phyloP scores from a whole-genome alignment of 2,329 filamentous ascomycete genomes.

The Hymenoscyphus occultus region DNA sequence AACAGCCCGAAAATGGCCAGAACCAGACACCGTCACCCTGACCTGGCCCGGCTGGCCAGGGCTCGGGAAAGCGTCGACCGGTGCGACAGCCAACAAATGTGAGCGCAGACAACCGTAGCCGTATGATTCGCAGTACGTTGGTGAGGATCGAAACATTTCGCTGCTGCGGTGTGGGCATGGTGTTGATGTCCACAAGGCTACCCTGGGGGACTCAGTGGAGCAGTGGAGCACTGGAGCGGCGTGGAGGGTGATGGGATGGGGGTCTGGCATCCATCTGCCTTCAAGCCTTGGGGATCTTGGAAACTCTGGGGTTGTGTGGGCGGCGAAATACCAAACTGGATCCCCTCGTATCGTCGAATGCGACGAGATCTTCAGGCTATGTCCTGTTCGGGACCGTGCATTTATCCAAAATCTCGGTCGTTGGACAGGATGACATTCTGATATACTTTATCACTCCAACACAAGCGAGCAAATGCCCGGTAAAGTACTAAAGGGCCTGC shows the following conservation, averaged over 20 bases:
- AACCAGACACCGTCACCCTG: background rate
- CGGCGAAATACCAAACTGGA: background rate
- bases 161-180: background rate
- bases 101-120: background rate
- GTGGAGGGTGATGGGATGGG: background rate
- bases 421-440: background rate
- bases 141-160: background rate
- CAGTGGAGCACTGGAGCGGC: background rate
- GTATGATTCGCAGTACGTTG: background rate
- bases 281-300: too few relatives aligned
- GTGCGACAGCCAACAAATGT: background rate
- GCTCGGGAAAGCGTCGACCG: background rate
- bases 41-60: background rate
- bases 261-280: too few relatives aligned
- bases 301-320: constrained; percentile 2
- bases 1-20: background rate
- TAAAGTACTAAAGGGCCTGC: too few relatives aligned
- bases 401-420: constrained; percentile 1
- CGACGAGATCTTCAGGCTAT: constrained; percentile 3
- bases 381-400: constrained; percentile 2
- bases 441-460: background rate
- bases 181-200: background rate
- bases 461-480: background rate
- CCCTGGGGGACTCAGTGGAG: background rate
- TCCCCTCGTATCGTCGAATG: background rate